Percentiles rank a stretch among this genome's conserved stretches.
These are phyloP conservation scores for Acmispon strigosus DNA, from an alignment of 306 rosid genomes.

Conservation along the genomic window DNA sequence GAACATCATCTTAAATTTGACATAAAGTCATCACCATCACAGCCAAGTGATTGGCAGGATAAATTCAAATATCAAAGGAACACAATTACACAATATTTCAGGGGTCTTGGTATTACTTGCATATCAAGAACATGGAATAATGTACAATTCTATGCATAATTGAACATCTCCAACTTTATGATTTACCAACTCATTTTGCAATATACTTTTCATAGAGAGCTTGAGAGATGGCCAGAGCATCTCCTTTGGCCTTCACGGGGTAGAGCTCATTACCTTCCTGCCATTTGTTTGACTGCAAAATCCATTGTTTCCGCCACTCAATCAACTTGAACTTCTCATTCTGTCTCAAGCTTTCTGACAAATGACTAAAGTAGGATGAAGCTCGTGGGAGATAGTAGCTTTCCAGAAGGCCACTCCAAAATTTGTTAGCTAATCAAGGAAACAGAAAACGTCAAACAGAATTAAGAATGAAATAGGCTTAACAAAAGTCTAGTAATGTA, in stretches of 20 bases:
- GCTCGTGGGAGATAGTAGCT: constrained; percentile 89
- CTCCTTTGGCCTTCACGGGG: constrained; percentile 60
- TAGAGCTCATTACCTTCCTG: constrained; percentile 66
- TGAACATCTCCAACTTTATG: neutral
- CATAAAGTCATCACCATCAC: too few species aligned
- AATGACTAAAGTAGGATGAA: constrained; percentile 51
- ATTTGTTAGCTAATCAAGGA: constrained; percentile 58
- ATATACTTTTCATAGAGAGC: constrained; percentile 54
- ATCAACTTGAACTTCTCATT: constrained; percentile 47
- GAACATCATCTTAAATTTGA: too few species aligned
- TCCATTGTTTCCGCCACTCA: constrained; percentile 89
- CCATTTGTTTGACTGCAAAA: constrained; percentile 71
- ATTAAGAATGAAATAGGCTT: neutral
- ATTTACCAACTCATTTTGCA: constrained; percentile 17
- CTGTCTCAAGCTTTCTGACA: constrained; percentile 56
- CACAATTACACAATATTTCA: constrained; percentile 2
- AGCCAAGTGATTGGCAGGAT: neutral
- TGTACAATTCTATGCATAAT: neutral
- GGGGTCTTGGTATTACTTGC: neutral
- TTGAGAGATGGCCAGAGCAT: constrained; percentile 63
- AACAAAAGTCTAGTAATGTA: neutral
- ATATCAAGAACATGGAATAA: neutral
- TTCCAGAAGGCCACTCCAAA: constrained; percentile 76
- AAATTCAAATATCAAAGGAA: neutral
- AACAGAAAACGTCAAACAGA: constrained; percentile 15